Evolutionary conservation across 306 rosid species (phyloP).

Genomic region (Psophocarpus tetragonolobus): DNA sequence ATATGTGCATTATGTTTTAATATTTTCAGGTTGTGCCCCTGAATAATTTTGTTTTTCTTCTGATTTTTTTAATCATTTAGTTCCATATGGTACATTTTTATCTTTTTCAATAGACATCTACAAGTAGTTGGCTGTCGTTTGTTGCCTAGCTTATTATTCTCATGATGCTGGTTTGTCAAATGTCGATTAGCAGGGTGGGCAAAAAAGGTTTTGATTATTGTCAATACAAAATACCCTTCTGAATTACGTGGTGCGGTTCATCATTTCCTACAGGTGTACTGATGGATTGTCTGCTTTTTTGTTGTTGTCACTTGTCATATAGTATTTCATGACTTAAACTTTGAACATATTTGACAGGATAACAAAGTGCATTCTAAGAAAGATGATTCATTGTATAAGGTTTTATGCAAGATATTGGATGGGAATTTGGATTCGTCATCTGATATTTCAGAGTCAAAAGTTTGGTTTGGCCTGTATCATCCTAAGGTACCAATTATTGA

Average conservation of each 20-base stretch:
- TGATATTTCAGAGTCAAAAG: constrained; percentile 59
- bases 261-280: constrained; percentile 71
- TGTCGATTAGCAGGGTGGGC: constrained; percentile 70
- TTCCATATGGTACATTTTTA: constrained; percentile 14
- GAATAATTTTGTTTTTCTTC: not conserved
- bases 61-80: not conserved
- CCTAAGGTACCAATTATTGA: constrained; percentile 60
- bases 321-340: constrained; percentile 28
- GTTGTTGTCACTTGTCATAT: not conserved
- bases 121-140: constrained; percentile 6
- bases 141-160: constrained; percentile 34
- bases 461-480: constrained; percentile 85
- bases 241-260: constrained; percentile 71
- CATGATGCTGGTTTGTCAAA: constrained; percentile 28
- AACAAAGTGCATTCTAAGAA: constrained; percentile 52
- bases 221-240: constrained; percentile 70
- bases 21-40: not conserved
- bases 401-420: constrained; percentile 66
- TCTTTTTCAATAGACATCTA: not conserved
- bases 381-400: constrained; percentile 54
- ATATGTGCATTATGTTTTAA: not conserved
- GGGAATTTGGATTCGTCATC: constrained; percentile 54
- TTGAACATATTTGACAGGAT: constrained; percentile 51
- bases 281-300: constrained; percentile 1
- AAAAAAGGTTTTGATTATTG: constrained; percentile 58